These are phyloP conservation scores for Hanseniaspora nectarophila DNA, from an alignment of 805 yeast genomes.

Conservation along the genomic window DNA sequence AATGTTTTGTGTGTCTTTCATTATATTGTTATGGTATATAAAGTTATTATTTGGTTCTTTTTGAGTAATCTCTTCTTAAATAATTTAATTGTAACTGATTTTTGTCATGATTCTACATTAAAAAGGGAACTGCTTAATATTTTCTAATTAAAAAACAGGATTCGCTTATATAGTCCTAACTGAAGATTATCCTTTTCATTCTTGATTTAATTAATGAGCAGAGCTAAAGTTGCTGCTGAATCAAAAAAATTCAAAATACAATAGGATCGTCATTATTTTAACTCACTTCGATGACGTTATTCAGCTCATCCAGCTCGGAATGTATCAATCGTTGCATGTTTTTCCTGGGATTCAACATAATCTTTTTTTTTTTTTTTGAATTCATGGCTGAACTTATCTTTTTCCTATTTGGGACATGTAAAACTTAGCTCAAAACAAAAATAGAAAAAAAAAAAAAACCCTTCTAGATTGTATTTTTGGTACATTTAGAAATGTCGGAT, in stretches of 20 bases:
- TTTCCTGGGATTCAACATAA: neutral
- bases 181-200: neutral
- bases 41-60: too few species aligned
- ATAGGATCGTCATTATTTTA: neutral
- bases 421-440: neutral
- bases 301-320: neutral
- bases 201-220: neutral
- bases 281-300: too few species aligned
- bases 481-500: neutral
- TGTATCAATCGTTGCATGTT: neutral
- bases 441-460: neutral
- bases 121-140: neutral
- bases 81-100: too few species aligned
- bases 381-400: neutral
- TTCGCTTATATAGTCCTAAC: neutral
- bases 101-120: too few species aligned
- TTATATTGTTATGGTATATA: neutral
- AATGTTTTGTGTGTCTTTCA: conserved; percentile 3
- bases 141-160: neutral
- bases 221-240: neutral
- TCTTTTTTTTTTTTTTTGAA: too few species aligned
- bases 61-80: too few species aligned
- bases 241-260: neutral
- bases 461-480: too few species aligned
- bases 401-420: neutral